phyloP scores from a whole-genome alignment of 2,329 filamentous ascomycete genomes.

The Nothopassalora personata region DNA sequence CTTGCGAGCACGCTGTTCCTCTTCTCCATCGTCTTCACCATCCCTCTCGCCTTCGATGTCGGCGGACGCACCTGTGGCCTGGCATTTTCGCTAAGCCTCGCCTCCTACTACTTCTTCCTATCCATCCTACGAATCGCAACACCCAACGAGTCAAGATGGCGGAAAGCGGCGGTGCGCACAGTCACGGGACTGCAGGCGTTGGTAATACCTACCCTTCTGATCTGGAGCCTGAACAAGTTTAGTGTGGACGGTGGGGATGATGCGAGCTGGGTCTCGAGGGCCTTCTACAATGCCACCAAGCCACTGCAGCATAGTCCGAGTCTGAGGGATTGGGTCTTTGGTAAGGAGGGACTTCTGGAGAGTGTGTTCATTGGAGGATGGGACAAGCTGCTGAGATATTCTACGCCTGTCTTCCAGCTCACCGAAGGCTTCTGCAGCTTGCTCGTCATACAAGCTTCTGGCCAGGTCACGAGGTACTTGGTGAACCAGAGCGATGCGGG shows the following conservation, averaged over 20 bases:
- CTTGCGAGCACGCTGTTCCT: constrained; percentile 61
- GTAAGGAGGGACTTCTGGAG: constrained; percentile 76
- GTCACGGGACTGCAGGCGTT: constrained; percentile 79
- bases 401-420: constrained; percentile 89
- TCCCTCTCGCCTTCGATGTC: constrained; percentile 96
- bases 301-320: constrained; percentile 50
- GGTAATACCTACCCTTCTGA: constrained; percentile 76
- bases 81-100: constrained; percentile 85
- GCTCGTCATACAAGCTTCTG: constrained; percentile 88
- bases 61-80: constrained; percentile 90
- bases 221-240: constrained; percentile 94
- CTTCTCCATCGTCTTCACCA: constrained; percentile 86
- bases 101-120: constrained; percentile 85
- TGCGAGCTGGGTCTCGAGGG: constrained; percentile 69
- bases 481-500: constrained; percentile 83
- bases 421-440: constrained; percentile 95
- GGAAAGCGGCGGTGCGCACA: constrained; percentile 63
- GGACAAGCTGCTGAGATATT: constrained; percentile 84
- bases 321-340: constrained; percentile 80
- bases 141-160: constrained; percentile 69
- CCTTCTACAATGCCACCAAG: constrained; percentile 35
- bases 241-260: constrained; percentile 75
- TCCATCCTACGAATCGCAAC: constrained; percentile 75
- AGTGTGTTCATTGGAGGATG: constrained; percentile 74
- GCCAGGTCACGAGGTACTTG: constrained; percentile 89